A percentile compares a stretch with the other conserved stretches of the same genome.
These are phyloP conservation scores for Trichothecium sympodiale DNA, from an alignment of 2,329 filamentous ascomycete genomes.

Conservation along the genomic window DNA sequence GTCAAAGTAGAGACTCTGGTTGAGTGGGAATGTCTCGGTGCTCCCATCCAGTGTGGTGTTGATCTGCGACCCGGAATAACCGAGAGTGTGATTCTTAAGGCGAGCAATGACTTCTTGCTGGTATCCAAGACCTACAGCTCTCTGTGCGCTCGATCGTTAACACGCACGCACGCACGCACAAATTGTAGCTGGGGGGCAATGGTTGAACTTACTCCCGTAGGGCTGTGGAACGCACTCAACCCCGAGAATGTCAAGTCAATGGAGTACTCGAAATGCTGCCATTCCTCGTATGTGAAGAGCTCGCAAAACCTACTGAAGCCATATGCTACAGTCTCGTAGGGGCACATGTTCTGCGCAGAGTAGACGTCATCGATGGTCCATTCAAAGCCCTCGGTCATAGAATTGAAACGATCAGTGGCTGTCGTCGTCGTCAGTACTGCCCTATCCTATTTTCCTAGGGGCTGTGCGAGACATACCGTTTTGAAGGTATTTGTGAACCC, in stretches of 20 bases:
- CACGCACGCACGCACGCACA: too few relatives aligned
- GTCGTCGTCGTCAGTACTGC: conserved; percentile 5
- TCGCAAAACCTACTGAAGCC: conserved; percentile 66
- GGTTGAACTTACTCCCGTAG: conserved; percentile 39
- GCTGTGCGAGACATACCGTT: conserved; percentile 37
- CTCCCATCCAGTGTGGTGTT: conserved; percentile 63
- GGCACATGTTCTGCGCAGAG: conserved; percentile 60
- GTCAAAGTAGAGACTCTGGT: conserved; percentile 66
- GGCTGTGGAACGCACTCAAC: conserved; percentile 50
- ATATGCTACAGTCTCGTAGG: conserved; percentile 68
- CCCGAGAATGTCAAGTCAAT: conserved; percentile 57
- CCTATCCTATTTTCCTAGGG: too few relatives aligned
- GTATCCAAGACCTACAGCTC: conserved; percentile 63
- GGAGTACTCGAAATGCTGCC: conserved; percentile 61
- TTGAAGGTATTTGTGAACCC: conserved; percentile 53
- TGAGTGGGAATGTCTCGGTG: conserved; percentile 57
- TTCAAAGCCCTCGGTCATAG: conserved; percentile 43
- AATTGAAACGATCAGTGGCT: conserved; percentile 49
- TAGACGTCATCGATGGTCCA: conserved; percentile 56
- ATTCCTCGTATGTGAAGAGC: conserved; percentile 66
- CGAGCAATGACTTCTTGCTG: conserved; percentile 64
- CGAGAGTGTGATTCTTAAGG: conserved; percentile 53
- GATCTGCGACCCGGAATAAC: conserved; percentile 47
- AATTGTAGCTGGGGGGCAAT: too few relatives aligned
- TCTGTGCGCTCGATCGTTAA: conserved; percentile 23